Evolutionary conservation across 257 asterid genomes (phyloP).

Genomic region (Coffea eugenioides): DNA sequence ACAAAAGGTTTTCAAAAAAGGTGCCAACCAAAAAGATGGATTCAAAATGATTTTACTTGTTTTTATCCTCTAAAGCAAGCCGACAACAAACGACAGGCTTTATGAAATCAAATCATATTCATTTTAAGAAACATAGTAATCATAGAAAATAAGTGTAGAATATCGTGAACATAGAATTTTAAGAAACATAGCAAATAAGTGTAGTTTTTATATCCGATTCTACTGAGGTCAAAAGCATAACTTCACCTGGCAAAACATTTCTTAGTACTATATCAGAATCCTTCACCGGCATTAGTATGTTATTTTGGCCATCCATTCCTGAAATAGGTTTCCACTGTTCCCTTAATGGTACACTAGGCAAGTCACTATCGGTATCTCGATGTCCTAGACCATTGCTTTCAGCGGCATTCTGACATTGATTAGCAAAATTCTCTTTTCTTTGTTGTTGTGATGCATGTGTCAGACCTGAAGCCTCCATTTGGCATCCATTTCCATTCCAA

Average conservation of each 20-base stretch:
- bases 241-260: conserved; percentile 41
- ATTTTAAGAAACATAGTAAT: not conserved
- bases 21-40: not conserved
- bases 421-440: conserved; percentile 46
- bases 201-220: not conserved
- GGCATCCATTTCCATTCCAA: conserved; percentile 49
- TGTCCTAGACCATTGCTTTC: conserved; percentile 44
- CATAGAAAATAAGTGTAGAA: not conserved
- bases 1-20: not conserved
- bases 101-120: not conserved
- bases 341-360: conserved; percentile 49
- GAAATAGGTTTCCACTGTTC: conserved; percentile 80
- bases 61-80: not conserved
- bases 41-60: not conserved
- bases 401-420: conserved; percentile 40
- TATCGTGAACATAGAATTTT: not conserved
- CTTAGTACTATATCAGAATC: conserved; percentile 40
- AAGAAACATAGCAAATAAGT: not conserved
- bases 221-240: not conserved
- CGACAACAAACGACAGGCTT: not conserved
- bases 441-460: conserved; percentile 43
- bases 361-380: conserved; percentile 42
- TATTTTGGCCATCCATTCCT: conserved; percentile 56
- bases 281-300: conserved; percentile 40
- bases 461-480: conserved; percentile 38